Conservation (phyloP, 78 protist species). For the Dictyostelium brefeldianum region DNA sequence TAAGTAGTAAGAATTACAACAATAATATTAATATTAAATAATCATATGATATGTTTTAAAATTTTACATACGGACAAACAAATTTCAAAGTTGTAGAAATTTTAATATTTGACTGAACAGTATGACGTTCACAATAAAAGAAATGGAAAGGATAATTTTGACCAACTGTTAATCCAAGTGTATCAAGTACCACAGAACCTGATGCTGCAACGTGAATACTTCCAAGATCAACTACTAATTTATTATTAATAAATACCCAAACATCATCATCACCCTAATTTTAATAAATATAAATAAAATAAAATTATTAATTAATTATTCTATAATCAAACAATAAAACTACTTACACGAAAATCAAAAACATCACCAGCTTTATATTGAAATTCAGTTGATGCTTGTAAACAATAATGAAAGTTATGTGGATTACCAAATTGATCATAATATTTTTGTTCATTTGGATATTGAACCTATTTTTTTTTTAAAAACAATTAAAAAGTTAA, state of each 20-base stretch:
- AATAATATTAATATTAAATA: not conserved
- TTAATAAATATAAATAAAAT: no score
- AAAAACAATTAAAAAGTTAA: not conserved
- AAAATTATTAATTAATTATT: not conserved
- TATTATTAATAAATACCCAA: conserved; percentile 74
- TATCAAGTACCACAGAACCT: not conserved
- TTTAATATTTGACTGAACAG: conserved; percentile 13
- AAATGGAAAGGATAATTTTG: conserved; percentile 59
- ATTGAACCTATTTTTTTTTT: not conserved
- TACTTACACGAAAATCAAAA: conserved; percentile 13
- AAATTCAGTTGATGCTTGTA: conserved; percentile 20
- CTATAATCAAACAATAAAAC: not conserved
- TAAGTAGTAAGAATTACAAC: not conserved
- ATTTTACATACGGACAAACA: not conserved
- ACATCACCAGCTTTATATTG: conserved; percentile 10
- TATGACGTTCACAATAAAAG: conserved; percentile 76
- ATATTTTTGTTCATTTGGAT: not conserved
- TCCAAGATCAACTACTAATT: conserved; percentile 63
- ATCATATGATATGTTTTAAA: not conserved
- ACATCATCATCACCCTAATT: conserved; percentile 87
- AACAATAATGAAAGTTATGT: conserved; percentile 29
- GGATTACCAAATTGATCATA: not conserved
- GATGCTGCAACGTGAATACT: conserved; percentile 46
- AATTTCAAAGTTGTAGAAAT: conserved; percentile 13
- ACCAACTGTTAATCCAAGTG: not conserved